Conservation (phyloP, 768 basidiomycete genomes). For the Mycena alexandri region DNA sequence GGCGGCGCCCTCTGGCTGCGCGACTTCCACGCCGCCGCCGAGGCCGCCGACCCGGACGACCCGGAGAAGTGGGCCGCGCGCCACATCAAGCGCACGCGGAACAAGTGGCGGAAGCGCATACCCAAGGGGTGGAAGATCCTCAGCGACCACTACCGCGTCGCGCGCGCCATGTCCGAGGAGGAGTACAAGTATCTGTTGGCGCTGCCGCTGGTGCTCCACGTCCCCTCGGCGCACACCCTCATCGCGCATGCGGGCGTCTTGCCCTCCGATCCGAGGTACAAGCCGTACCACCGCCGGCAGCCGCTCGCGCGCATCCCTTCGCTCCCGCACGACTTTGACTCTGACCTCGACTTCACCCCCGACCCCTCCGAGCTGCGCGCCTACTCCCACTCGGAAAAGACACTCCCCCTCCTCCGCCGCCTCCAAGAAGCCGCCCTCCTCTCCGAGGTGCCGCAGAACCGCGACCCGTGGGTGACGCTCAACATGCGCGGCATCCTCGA, state of each 20-base stretch:
- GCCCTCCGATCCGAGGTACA: constrained; percentile 72
- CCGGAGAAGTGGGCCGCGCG: constrained; percentile 56
- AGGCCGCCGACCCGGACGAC: constrained; percentile 49
- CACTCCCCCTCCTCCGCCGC: constrained; percentile 54
- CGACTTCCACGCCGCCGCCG: constrained; percentile 52
- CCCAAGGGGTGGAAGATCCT: constrained; percentile 83
- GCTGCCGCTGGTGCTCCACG: constrained; percentile 81
- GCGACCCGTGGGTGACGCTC: constrained; percentile 78
- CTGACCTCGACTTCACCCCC: too few relatives aligned
- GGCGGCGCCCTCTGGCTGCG: constrained; percentile 70
- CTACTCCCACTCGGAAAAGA: constrained; percentile 33
- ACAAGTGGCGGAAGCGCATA: constrained; percentile 62
- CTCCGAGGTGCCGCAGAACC: constrained; percentile 79
- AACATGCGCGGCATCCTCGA: constrained; percentile 75
- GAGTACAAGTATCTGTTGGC: constrained; percentile 81
- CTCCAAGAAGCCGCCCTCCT: constrained; percentile 81
- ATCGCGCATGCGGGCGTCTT: constrained; percentile 90
- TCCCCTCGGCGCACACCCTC: constrained; percentile 80
- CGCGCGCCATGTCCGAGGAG: constrained; percentile 69
- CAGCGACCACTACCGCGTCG: constrained; percentile 82
- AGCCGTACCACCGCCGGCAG: constrained; percentile 66
- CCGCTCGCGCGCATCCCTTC: constrained; percentile 77
- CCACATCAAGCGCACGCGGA: constrained; percentile 44
- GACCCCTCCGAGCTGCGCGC: neutral
- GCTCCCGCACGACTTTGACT: constrained; percentile 36